Evolutionary conservation across 1,284 basidiomycete genomes (phyloP).

Genomic region (Cutaneotrichosporon cutaneum): DNA sequence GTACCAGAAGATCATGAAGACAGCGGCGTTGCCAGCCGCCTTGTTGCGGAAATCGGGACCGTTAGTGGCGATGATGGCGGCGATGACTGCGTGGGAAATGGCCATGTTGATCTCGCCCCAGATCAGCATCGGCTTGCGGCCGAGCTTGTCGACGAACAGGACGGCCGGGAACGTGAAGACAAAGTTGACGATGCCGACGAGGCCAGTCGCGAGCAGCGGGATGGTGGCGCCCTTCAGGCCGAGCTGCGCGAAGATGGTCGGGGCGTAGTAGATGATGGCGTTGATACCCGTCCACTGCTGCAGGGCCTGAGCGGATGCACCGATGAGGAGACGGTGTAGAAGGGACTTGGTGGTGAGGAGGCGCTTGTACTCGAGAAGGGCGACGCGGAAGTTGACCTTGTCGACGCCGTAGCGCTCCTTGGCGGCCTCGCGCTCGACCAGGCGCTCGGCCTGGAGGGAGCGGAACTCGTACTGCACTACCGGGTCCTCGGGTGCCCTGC

Average conservation of each 20-base stretch:
- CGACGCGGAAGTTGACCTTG: conserved; percentile 39
- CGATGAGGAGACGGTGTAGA: conserved; percentile 47
- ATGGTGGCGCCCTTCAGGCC: conserved; percentile 55
- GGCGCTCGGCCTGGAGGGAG: conserved; percentile 74
- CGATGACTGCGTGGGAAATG: conserved; percentile 47
- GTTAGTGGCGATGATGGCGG: conserved; percentile 37
- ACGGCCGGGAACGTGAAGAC: conserved; percentile 51
- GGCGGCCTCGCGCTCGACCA: conserved; percentile 66
- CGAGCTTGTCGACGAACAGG: conserved; percentile 49
- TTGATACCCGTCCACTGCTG: conserved; percentile 53
- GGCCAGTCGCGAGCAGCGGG: conserved; percentile 71
- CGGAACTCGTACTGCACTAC: conserved; percentile 75
- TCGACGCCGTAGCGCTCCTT: conserved; percentile 50
- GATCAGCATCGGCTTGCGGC: conserved; percentile 47
- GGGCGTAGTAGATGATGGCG: conserved; percentile 27
- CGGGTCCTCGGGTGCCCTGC: conserved; percentile 61
- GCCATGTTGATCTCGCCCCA: conserved; percentile 49
- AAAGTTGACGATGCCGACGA: conserved; percentile 68
- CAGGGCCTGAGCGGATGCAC: conserved; percentile 46
- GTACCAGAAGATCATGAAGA: conserved; percentile 41
- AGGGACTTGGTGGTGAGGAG: conserved; percentile 47
- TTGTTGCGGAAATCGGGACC: conserved; percentile 19
- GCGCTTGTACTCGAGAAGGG: conserved; percentile 46
- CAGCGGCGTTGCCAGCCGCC: conserved; percentile 24
- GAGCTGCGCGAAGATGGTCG: conserved; percentile 21